Base-by-base conservation (phyloP, 2,329 filamentous ascomycete species). In the Sporothrix globosa region DNA sequence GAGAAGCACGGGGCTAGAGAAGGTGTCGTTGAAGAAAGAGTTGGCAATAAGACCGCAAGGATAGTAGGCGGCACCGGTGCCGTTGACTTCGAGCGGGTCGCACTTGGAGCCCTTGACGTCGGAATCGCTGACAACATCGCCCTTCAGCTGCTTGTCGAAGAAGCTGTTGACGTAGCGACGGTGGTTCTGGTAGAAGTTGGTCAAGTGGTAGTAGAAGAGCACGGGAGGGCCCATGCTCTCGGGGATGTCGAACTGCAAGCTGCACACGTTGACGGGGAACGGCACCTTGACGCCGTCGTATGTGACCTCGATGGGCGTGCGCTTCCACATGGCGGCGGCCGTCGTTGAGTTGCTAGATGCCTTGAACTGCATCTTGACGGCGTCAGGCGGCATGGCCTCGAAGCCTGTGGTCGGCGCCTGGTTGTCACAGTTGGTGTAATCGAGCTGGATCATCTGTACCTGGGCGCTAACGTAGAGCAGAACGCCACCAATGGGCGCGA, bases 161-260 rank as follows among this genome's bases (percentile, higher is more conserved):
- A 97, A 91, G 1, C 92, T 97, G 78, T 93, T 92, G 72, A 97
- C 96, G 76, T 99, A 99, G 80, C 95, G 90, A 74, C 96, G 91
- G 79, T 99, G 96, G 79, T 99, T 99, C 81, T 99, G 96, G 83
- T 98, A 98, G 83, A 99, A 99, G 82, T 98, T 97, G 71, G 93
- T 95, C 73, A 99, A 89, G 75, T 91, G 91, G 81, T 99, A 99
- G 83, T 97, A 99, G 80, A 98, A 89, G 72, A 95, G 87, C 13
- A 99, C 92, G 0, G 95, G 93, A 0, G 93, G 88, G 3, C 86
- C 85, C 80, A 99, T 90, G 71, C 89, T 83, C 76, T 95, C 90
- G 1, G 93, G 92, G 10, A 97, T 89, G 48, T 87, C 83, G 81
- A 98, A 97, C 73, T 88, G 85, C 70, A 99, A 81, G 44, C 86